phyloP scores from a whole-genome alignment of 2,329 filamentous ascomycete genomes.

The Apiospora malaysiana region DNA sequence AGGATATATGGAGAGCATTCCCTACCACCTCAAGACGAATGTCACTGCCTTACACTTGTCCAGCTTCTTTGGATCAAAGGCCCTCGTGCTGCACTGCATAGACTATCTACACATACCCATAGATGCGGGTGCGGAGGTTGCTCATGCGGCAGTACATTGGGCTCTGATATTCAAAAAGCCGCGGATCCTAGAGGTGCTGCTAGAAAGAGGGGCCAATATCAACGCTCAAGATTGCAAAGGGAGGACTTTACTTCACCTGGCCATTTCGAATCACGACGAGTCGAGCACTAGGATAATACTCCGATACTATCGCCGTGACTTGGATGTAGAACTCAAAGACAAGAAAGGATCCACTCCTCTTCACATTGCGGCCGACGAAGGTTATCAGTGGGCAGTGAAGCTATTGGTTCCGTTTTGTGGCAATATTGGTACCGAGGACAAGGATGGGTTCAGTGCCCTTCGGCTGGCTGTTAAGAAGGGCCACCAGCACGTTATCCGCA shows the following conservation, averaged over 20 bases:
- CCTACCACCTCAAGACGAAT: not conserved
- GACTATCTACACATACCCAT: not conserved
- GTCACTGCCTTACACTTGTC: not conserved
- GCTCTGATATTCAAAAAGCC: not conserved
- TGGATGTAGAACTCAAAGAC: not conserved
- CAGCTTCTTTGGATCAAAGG: not conserved
- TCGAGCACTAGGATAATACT: not conserved
- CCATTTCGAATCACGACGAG: not conserved
- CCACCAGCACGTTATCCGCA: not conserved
- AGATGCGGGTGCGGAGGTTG: not conserved
- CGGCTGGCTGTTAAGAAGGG: not conserved
- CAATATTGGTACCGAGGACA: not conserved
- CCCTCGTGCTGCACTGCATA: not conserved
- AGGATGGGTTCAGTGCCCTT: not conserved
- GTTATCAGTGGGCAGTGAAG: not conserved
- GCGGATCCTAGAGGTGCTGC: not conserved
- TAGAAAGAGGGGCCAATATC: not conserved
- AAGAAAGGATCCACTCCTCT: not conserved
- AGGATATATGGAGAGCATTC: not conserved
- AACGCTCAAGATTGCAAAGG: not conserved
- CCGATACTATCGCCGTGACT: too few species aligned
- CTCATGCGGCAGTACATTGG: not conserved
- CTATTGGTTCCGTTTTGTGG: not conserved
- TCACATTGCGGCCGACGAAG: not conserved
- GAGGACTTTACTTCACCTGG: not conserved